Base-by-base conservation (phyloP, 768 basidiomycete genomes). In the Leucocoprinus birnbaumii region DNA sequence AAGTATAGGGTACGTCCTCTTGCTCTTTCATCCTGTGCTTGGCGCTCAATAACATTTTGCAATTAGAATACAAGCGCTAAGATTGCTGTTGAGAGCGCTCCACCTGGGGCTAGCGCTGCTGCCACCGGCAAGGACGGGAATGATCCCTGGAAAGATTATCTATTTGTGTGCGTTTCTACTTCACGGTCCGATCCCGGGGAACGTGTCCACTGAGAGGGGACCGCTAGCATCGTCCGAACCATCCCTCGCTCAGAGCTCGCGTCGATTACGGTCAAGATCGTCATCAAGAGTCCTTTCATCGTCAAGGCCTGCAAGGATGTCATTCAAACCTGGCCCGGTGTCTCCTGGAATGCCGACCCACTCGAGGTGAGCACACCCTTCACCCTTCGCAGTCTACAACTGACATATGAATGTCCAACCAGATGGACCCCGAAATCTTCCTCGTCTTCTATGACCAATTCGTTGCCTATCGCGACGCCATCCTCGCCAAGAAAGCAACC, bases 301-400 rank as follows among this genome's bases (percentile, higher is more conserved):
- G 65, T 80, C 21, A 77, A 80, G 59, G 80, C 79, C 1, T 83
- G 82, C 60, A 77, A 80, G 58, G 80, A 82, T 38, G 79, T 85
- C 18, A 79, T 86, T 55, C 71, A 77, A 51, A 71, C 75, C 3
- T 81, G 80, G 75, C 80, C 79, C 24, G 84, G 83, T 14, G 69
- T 84, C 22, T 84, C 84, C 7, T 86, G 85, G 84, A 78, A 80
- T 27, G 64, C 78, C 3, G 78, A 82, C 25, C 82, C 82, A 6
- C 71, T 85, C 9, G 78, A 81, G 67, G 83, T 83, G 5, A 31
- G 31, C 31, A 31, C 61, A 4, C 14, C 40, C 40, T 56, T 6
- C 42, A 25, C 24, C 34, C n/a, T 2, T 21, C 21, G 16, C 3
- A 14, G 8, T 8, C 40, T 16, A 41, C 5, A 14, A 41, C n/a